phyloP scores from a whole-genome alignment of 192 early-diverging fungal species.

The Haplosporangium gracile region DNA sequence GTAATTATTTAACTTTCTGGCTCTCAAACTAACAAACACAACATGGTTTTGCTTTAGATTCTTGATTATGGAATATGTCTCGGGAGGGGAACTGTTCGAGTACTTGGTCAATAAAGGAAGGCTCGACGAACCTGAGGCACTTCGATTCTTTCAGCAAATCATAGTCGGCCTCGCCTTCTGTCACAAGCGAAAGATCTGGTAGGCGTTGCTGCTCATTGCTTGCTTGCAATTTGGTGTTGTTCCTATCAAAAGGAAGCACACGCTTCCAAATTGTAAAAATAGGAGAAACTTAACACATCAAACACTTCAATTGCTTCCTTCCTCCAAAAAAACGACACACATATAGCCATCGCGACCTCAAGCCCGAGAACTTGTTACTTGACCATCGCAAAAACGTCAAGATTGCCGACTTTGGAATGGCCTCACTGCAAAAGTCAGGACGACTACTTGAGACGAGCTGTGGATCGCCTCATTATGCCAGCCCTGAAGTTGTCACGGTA shows the following conservation, averaged over 20 bases:
- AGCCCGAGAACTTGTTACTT: constrained; percentile 71
- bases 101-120: constrained; percentile 66
- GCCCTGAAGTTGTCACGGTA: constrained; percentile 73
- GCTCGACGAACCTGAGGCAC: constrained; percentile 57
- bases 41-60: constrained; percentile 17
- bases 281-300: not conserved
- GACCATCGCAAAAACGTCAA: constrained; percentile 63
- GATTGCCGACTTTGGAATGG: constrained; percentile 77
- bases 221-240: not conserved
- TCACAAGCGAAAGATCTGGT: constrained; percentile 71
- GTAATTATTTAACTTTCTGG: not conserved
- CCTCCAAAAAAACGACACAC: not conserved
- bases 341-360: constrained; percentile 72
- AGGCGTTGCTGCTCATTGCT: not conserved
- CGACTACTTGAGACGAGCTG: constrained; percentile 70
- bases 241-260: not conserved
- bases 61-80: constrained; percentile 77
- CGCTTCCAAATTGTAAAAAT: not conserved
- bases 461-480: constrained; percentile 82
- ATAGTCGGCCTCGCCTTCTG: constrained; percentile 71
- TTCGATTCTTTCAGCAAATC: constrained; percentile 69
- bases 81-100: constrained; percentile 85
- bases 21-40: not conserved
- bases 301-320: too few relatives aligned
- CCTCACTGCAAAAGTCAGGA: constrained; percentile 60